Conservation (phyloP, 2,329 filamentous ascomycete species). For the Alternaria metachromatica region DNA sequence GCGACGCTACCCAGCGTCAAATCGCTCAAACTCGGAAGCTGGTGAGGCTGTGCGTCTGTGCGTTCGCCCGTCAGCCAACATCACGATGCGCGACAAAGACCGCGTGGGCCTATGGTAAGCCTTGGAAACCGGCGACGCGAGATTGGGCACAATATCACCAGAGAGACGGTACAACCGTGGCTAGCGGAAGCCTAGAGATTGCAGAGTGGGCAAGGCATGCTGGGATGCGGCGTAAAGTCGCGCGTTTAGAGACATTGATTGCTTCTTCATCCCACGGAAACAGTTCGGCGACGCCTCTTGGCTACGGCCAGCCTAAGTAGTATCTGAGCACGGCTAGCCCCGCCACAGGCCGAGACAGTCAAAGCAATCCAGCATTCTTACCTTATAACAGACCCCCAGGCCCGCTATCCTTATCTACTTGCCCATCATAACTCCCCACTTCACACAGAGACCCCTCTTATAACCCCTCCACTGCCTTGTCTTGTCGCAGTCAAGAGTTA, state of each 20-base stretch:
- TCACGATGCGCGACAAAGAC: conserved; percentile 1
- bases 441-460: conserved; percentile 2
- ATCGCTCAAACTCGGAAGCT: conserved; percentile 45
- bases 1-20: conserved; percentile 43
- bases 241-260: conserved; percentile 24
- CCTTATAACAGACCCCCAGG: conserved; percentile 38
- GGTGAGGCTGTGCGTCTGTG: conserved; percentile 35
- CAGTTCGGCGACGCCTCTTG: conserved; percentile 47
- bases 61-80: conserved; percentile 13
- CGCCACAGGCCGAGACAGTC: conserved; percentile 43
- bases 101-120: background rate
- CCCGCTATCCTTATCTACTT: conserved; percentile 32
- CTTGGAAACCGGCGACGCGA: background rate
- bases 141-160: background rate
- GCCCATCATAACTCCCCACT: conserved; percentile 26
- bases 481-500: conserved; percentile 3
- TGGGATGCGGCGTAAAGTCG: conserved; percentile 11
- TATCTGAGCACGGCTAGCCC: conserved; percentile 31
- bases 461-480: conserved; percentile 21
- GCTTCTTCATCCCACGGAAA: conserved; percentile 49
- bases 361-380: conserved; percentile 19
- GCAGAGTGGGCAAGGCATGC: conserved; percentile 23
- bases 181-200: conserved; percentile 10
- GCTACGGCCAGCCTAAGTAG: conserved; percentile 39
- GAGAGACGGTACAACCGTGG: background rate